These are phyloP conservation scores for Echeveria elegans DNA, from an alignment of 164 flowering plant genomes.

Conservation along the genomic window DNA sequence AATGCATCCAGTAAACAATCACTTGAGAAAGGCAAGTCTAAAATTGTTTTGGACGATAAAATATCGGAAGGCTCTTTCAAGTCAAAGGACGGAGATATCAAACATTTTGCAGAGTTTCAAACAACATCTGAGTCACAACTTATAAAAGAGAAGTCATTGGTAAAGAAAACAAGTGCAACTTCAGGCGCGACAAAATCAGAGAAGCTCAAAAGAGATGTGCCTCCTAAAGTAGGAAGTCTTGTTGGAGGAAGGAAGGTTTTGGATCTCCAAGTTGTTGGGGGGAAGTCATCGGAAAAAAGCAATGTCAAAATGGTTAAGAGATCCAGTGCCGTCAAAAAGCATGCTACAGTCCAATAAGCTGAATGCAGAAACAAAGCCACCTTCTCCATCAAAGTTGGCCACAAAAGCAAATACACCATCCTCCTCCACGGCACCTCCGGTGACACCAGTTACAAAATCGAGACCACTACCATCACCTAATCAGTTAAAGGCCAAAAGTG, in stretches of 20 bases:
- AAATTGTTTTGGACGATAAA: constrained; percentile 15
- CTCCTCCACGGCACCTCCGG: neutral
- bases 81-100: too few relatives aligned
- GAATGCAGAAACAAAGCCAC: constrained; percentile 9
- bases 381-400: neutral
- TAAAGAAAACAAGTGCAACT: neutral
- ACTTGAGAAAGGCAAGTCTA: constrained; percentile 15
- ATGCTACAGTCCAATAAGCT: neutral
- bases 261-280: too few relatives aligned
- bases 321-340: neutral
- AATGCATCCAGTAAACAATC: constrained; percentile 3
- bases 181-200: neutral
- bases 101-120: too few relatives aligned
- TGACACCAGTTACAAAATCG: neutral
- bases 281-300: too few relatives aligned
- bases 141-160: neutral
- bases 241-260: neutral
- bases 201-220: neutral
- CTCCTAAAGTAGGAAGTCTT: neutral
- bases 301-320: neutral
- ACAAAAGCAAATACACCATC: neutral
- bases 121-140: constrained; percentile 23
- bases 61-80: constrained; percentile 16
- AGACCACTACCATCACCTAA: constrained; percentile 8
- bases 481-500: constrained; percentile 5